Percentiles rank a stretch among this genome's conserved stretches.
These are phyloP conservation scores for Beauveria bassiana DNA, from an alignment of 2,329 filamentous ascomycete genomes.

Conservation along the genomic window DNA sequence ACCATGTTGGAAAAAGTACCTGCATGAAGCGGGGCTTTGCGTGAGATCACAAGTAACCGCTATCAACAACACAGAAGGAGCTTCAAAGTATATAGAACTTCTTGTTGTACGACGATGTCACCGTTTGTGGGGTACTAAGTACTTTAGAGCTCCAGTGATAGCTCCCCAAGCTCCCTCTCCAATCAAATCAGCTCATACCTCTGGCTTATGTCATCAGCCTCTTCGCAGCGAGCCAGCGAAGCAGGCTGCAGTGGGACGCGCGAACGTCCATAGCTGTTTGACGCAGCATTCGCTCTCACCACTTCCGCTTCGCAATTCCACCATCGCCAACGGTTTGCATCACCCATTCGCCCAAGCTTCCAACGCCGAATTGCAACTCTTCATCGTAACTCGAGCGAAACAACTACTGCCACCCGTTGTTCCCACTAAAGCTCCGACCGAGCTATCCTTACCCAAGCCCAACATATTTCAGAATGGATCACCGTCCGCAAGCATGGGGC, in stretches of 20 bases:
- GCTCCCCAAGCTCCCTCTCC: slow-evolving; percentile 14
- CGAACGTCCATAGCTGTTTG: slow-evolving; percentile 17
- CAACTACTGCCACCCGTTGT: not conserved
- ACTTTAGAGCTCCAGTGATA: not conserved
- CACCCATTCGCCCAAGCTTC: not conserved
- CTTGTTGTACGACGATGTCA: accelerated
- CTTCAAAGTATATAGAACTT: not conserved
- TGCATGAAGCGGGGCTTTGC: not conserved
- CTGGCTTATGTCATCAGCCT: slow-evolving; percentile 10
- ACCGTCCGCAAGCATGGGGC: slow-evolving; percentile 66
- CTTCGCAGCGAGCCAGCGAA: slow-evolving; percentile 14
- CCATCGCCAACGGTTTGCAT: not conserved
- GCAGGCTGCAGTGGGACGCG: slow-evolving; percentile 31
- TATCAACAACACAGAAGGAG: not conserved
- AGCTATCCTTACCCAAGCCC: not conserved
- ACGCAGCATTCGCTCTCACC: slow-evolving; percentile 12
- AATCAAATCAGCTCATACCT: slow-evolving; percentile 19
- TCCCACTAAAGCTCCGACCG: not conserved
- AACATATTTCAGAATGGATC: slow-evolving; percentile 47
- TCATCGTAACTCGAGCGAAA: not conserved
- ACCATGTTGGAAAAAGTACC: not conserved
- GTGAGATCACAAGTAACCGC: not conserved
- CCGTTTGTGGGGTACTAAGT: not conserved
- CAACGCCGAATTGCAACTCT: not conserved
- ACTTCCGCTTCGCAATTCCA: slow-evolving; percentile 1